Conservation (phyloP, 352 stramenopile genomes). For the Pythium apleroticum region DNA sequence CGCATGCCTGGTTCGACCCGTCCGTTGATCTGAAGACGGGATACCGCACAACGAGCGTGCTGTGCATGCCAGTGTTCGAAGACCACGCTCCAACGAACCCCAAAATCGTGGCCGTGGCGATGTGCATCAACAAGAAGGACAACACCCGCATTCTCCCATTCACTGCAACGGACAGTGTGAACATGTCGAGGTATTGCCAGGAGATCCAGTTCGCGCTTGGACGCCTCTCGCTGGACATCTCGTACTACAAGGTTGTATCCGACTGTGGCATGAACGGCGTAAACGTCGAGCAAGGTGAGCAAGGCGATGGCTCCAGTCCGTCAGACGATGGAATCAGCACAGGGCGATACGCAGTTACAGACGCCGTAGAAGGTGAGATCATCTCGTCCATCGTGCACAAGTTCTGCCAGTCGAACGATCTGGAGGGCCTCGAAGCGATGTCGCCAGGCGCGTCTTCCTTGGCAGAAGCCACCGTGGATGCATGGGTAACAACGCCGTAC, state of each 20-base stretch:
- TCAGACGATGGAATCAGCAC: background rate
- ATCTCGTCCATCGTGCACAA: conserved; percentile 42
- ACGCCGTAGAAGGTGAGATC: conserved; percentile 30
- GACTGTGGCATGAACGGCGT: conserved; percentile 14
- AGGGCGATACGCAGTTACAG: background rate
- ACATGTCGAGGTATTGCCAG: conserved; percentile 60
- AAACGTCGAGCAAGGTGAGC: background rate
- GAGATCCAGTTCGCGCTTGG: conserved; percentile 73
- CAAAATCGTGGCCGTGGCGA: conserved; percentile 67
- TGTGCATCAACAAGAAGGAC: conserved; percentile 92
- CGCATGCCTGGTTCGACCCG: conserved; percentile 63
- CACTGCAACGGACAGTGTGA: conserved; percentile 47
- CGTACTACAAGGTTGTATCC: conserved; percentile 73
- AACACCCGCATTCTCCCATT: conserved; percentile 67
- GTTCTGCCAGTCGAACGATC: conserved; percentile 19
- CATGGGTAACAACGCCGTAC: background rate
- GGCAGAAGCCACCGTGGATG: background rate
- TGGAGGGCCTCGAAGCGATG: background rate
- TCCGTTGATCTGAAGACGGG: conserved; percentile 70
- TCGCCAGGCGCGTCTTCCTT: background rate
- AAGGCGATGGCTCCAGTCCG: background rate
- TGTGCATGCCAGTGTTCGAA: conserved; percentile 76
- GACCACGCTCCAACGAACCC: conserved; percentile 46
- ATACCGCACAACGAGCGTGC: conserved; percentile 71
- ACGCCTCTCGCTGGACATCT: conserved; percentile 67